Evolutionary conservation across 345 rosid species (phyloP).

Genomic region (Linum tenue): DNA sequence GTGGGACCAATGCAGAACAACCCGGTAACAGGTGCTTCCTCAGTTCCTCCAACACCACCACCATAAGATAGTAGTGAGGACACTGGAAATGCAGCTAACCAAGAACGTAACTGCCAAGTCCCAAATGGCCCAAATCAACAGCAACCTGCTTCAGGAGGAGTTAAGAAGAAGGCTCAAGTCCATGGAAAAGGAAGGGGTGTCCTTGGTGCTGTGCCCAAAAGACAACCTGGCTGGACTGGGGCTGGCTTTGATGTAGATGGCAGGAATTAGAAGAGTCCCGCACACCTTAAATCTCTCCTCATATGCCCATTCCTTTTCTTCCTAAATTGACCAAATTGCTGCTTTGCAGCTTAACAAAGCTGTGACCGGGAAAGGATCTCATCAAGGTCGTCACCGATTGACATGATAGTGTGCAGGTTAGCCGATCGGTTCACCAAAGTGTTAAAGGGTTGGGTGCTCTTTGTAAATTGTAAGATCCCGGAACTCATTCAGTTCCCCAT

Average conservation of each 20-base stretch:
- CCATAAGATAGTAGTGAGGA: conserved; percentile 8
- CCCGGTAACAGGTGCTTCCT: conserved; percentile 23
- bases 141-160: background rate
- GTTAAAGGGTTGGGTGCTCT: too few species aligned
- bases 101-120: background rate
- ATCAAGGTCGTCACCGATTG: too few species aligned
- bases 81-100: conserved; percentile 18
- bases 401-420: too few species aligned
- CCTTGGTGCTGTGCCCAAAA: conserved; percentile 12
- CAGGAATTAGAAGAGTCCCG: conserved; percentile 3
- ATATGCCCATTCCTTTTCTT: background rate
- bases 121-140: background rate
- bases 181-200: conserved; percentile 16
- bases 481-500: too few species aligned
- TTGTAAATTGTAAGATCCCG: too few species aligned
- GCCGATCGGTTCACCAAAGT: too few species aligned
- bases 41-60: conserved; percentile 22
- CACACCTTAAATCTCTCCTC: background rate
- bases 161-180: conserved; percentile 13
- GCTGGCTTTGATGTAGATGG: conserved; percentile 18
- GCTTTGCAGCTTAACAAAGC: too few species aligned
- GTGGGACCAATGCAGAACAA: conserved; percentile 23
- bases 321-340: too few species aligned
- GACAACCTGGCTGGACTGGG: conserved; percentile 21
- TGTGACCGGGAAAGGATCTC: too few species aligned